phyloP scores from a whole-genome alignment of 2,329 filamentous ascomycete species.

The Sporothrix protearum region DNA sequence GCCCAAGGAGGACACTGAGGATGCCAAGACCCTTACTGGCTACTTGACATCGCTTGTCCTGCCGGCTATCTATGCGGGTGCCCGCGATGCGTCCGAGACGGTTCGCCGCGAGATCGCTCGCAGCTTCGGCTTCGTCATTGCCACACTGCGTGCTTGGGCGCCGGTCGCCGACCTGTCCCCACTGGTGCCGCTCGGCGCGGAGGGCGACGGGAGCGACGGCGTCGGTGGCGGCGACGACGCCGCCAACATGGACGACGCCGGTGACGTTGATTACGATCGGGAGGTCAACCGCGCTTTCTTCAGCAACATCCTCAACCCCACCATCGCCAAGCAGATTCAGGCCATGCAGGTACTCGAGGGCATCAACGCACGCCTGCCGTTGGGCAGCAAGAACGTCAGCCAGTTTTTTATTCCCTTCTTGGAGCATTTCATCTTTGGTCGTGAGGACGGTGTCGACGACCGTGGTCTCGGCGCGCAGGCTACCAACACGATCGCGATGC shows the following conservation, averaged over 20 bases:
- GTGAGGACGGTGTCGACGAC: constrained; percentile 68
- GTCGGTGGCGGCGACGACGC: neutral
- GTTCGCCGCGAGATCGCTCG: constrained; percentile 78
- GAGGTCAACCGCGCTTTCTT: constrained; percentile 73
- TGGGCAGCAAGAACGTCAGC: constrained; percentile 74
- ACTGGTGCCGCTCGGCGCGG: constrained; percentile 56
- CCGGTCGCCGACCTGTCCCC: constrained; percentile 69
- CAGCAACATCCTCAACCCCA: constrained; percentile 85
- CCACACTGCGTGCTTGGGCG: constrained; percentile 64
- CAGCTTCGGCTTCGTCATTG: constrained; percentile 74
- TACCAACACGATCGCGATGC: constrained; percentile 69
- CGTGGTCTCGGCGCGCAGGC: constrained; percentile 85
- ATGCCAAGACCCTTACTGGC: constrained; percentile 46
- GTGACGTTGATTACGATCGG: constrained; percentile 19
- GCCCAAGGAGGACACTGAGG: constrained; percentile 16
- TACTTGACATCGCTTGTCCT: constrained; percentile 65
- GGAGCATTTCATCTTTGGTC: constrained; percentile 90
- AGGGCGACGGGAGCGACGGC: neutral
- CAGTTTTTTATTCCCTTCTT: constrained; percentile 87
- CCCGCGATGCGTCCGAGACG: constrained; percentile 74
- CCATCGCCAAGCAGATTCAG: constrained; percentile 78
- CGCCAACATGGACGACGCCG: constrained; percentile 19
- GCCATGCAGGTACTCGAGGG: constrained; percentile 73
- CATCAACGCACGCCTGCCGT: constrained; percentile 56
- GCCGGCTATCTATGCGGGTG: constrained; percentile 71